Evolutionary conservation across 1,139 yeast species (phyloP), one percentile per base, ranked within the genome.

Genomic region (Pneumocystis murina): DNA sequence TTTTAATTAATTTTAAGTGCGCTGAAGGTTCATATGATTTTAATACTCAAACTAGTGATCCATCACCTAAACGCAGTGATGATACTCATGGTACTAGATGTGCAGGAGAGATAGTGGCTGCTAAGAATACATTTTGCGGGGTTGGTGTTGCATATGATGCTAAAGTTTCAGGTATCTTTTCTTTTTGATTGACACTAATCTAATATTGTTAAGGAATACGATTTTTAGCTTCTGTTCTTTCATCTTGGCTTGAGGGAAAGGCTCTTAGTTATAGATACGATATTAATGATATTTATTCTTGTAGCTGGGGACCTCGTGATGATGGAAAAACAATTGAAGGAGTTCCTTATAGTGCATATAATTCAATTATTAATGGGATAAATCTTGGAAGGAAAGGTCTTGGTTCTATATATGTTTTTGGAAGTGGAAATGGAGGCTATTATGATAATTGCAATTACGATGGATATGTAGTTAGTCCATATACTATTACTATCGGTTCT

Each of bases 271-370:
- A 86, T 74, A 94, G 85, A 0, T 77, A 86, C 70, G 91, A 88
- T 66, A 71, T 72, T 62, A 92, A 92, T 72, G 96, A 91, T 73
- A 92, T 94, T 55, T 94, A 89, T 74, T 88, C 96, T 2, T 94
- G 99, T 74, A 89, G 96, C 3, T 94, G 99, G 99, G 99, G 99
- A 1, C 99, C 99, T 0, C 82, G 91, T 1, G 99, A 94, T 73
- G 87, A 91, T 73, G 99, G 98, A 0, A 79, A 74, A 66, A 83
- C 96, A 0, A 82, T 92, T 79, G 89, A 88, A 61, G 95, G 83
- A 5, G 98, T 98, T 0, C 88, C 89, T 35, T 72, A 76, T 48
- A 71, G 91, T 43, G 96, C 92, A 12, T 82, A 83, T 70, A 83
- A 87, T 68, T 95, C 98, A 0, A 80, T 94, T 75, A 73, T 87